A percentile compares a stretch with the other conserved stretches of the same genome.
phyloP scores from a whole-genome alignment of 495 filamentous ascomycete species.

The Penicillium coprophilum region DNA sequence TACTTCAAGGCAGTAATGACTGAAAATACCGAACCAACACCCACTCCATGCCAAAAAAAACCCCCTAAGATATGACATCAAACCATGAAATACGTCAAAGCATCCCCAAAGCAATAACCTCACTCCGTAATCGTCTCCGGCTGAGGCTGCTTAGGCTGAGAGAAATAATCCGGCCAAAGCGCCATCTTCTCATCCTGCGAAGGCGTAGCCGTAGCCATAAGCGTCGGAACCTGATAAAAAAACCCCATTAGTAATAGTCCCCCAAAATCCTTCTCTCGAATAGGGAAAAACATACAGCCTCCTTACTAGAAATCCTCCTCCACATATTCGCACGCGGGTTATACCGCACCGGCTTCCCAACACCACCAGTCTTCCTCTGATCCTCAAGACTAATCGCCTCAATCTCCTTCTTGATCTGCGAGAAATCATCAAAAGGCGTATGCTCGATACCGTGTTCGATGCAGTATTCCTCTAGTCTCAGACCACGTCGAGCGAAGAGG shows the following conservation, averaged over 20 bases:
- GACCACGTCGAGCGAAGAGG: constrained; percentile 67
- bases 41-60: constrained; percentile 7
- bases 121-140: constrained; percentile 28
- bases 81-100: constrained; percentile 2
- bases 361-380: constrained; percentile 61
- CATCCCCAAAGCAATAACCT: neutral
- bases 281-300: constrained; percentile 36
- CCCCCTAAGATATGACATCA: neutral
- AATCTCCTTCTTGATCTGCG: constrained; percentile 66
- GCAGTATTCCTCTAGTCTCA: constrained; percentile 72
- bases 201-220: constrained; percentile 54
- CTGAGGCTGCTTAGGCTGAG: constrained; percentile 34
- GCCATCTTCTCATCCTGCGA: constrained; percentile 64
- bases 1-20: neutral
- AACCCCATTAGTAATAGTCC: constrained; percentile 4
- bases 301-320: constrained; percentile 62
- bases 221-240: constrained; percentile 54
- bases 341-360: constrained; percentile 61
- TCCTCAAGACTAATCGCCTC: constrained; percentile 60
- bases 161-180: constrained; percentile 64
- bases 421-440: constrained; percentile 65
- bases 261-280: neutral
- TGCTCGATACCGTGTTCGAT: constrained; percentile 61
- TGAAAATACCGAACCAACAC: constrained; percentile 1
- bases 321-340: constrained; percentile 73